Evolutionary conservation across 78 protist species (phyloP).

Genomic region (Protostelium mycophagum): DNA sequence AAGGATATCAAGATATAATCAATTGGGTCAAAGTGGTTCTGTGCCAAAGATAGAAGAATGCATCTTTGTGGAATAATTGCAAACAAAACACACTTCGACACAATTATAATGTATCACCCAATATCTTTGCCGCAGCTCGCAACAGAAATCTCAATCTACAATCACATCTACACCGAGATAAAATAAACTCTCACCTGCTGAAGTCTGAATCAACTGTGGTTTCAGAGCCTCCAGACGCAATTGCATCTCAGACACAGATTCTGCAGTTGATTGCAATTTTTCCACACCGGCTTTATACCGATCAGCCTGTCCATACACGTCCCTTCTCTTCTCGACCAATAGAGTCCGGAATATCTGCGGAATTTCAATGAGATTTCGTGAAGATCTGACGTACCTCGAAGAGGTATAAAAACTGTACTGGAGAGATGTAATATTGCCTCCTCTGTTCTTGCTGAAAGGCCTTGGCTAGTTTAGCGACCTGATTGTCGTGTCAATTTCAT

Average conservation of each 20-base stretch:
- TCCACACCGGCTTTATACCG: not conserved
- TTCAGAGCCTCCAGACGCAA: not conserved
- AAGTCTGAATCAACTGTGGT: not conserved
- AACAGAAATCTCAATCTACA: too few relatives aligned
- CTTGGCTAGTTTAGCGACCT: not conserved
- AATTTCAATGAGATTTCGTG: not conserved
- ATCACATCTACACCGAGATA: too few relatives aligned
- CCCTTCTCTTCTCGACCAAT: not conserved
- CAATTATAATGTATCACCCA: too few relatives aligned
- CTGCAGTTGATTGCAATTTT: not conserved
- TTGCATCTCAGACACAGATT: not conserved
- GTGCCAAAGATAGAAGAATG: too few relatives aligned
- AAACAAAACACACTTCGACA: too few relatives aligned
- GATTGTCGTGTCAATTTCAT: not conserved
- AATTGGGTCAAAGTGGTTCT: too few relatives aligned
- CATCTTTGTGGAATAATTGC: too few relatives aligned
- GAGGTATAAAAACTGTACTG: not conserved
- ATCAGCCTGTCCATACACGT: not conserved
- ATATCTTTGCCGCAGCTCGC: too few relatives aligned
- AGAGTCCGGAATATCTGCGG: not conserved
- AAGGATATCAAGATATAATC: too few relatives aligned
- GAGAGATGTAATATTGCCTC: not conserved
- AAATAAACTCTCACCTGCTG: too few relatives aligned
- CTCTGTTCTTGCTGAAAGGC: not conserved
- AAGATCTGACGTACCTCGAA: not conserved